phyloP scores from a whole-genome alignment of 148 eudicot species.

The Gaultheria prostrata region DNA sequence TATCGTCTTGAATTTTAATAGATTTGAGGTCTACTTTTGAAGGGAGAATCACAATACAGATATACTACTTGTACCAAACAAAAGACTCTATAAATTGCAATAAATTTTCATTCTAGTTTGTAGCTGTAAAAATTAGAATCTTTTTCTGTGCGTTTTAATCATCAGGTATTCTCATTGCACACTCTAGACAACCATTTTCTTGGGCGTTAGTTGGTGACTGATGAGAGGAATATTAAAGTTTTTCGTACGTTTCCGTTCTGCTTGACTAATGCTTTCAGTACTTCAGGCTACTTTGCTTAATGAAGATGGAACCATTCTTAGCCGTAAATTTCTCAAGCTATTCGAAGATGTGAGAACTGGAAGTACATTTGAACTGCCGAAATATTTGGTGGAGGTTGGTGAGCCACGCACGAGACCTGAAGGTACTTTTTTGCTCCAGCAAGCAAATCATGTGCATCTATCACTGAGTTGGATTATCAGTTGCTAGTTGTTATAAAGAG shows the following conservation, averaged over 20 bases:
- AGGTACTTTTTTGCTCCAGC: slow-evolving; percentile 19
- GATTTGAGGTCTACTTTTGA: background rate
- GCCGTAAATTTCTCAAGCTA: slow-evolving; percentile 27
- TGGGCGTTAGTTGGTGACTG: background rate
- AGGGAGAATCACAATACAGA: too few species aligned
- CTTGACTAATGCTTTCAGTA: slow-evolving; percentile 10
- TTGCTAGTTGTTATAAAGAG: background rate
- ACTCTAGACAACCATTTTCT: background rate
- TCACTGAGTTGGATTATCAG: background rate
- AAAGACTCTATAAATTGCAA: too few species aligned
- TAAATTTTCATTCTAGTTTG: too few species aligned
- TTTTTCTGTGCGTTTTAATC: background rate
- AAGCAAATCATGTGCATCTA: background rate
- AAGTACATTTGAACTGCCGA: slow-evolving; percentile 26
- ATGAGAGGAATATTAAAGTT: slow-evolving; percentile 1
- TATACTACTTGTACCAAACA: too few species aligned
- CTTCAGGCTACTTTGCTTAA: slow-evolving; percentile 32
- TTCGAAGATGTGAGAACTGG: slow-evolving; percentile 32
- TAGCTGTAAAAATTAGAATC: background rate
- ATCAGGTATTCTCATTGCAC: background rate
- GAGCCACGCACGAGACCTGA: slow-evolving; percentile 23
- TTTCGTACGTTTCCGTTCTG: background rate
- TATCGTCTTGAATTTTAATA: background rate
- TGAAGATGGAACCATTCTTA: slow-evolving; percentile 33
- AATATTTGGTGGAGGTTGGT: slow-evolving; percentile 39